Evolutionary conservation across 371 early-diverging fungal genomes (phyloP), one percentile per base, ranked within the genome.

Genomic region (Syncephalis plumigaleata): DNA sequence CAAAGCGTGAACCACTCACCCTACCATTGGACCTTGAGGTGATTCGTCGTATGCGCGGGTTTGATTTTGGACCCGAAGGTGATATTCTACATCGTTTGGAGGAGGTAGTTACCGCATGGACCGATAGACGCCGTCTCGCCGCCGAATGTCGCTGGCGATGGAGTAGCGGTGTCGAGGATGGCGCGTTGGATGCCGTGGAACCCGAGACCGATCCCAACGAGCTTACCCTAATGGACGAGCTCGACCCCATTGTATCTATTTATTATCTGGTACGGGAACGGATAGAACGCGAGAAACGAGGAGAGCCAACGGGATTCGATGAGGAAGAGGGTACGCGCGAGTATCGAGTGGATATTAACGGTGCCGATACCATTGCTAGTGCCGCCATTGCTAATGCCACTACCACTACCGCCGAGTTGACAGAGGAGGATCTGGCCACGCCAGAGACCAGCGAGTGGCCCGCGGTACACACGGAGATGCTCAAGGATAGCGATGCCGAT

Each of bases 261-360:
- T 92, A 92, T 50, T 79, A 84, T 47, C 69, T 92, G 23, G 87
- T 91, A 9, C 69, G 70, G 44, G 93, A 92, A 62, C 77, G 82
- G 46, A 66, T 85, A 48, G 81, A 83, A 24, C 71, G 84, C 38
- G 76, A 79, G 42, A 52, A 31, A 11, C 31, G 31, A 4, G 49
- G 50, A 56, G 51, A 45, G 48, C 18, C 55, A 55, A 53, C 52
- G 48, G 3, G 48, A 53, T 38, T 24, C 17, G 39, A 36, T 3
- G 27, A 22, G 24, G 17, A 26, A 45, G 31, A 27, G 20, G 44
- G 22, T 43, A 13, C 13, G 5, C 18, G 24, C 15, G 36, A 16
- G n/a, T 17, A 16, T 27, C 22, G 13, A 16, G 22, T 27, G 13
- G 17, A 27, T 45, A 45, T 16, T 20, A 45, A 15, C 2, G 27